A percentile compares a stretch with the other conserved stretches of the same genome.
These are phyloP conservation scores for Botrytis paeoniae DNA, from an alignment of 2,329 filamentous ascomycete genomes.

Conservation along the genomic window DNA sequence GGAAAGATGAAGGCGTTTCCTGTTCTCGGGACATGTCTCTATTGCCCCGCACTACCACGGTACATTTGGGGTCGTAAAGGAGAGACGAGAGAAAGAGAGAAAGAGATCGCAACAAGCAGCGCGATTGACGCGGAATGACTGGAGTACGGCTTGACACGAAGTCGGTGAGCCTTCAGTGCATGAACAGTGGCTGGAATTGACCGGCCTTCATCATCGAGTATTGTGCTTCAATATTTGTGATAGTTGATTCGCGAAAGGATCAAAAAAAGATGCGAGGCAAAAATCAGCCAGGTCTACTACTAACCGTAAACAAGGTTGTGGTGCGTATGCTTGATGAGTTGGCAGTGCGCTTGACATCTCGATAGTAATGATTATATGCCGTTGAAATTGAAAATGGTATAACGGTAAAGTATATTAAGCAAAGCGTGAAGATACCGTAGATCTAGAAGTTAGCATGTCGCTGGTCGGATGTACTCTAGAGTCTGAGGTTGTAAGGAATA, in stretches of 20 bases:
- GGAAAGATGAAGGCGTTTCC: slow-evolving; percentile 12
- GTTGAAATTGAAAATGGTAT: slow-evolving; percentile 41
- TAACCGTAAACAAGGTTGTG: slow-evolving; percentile 42
- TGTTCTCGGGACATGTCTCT: slow-evolving; percentile 11
- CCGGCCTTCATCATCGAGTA: slow-evolving; percentile 27
- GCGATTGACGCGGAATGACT: slow-evolving; percentile 36
- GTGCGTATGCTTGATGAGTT: slow-evolving; percentile 47
- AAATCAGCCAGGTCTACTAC: slow-evolving; percentile 30
- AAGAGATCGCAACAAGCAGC: slow-evolving; percentile 25
- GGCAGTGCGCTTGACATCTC: slow-evolving; percentile 38
- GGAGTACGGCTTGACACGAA: slow-evolving; percentile 41
- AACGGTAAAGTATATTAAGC: slow-evolving; percentile 36
- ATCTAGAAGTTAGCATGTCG: slow-evolving; percentile 16
- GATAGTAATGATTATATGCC: slow-evolving; percentile 48
- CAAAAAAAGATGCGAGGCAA: slow-evolving; percentile 33
- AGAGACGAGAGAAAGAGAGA: slow-evolving; percentile 1
- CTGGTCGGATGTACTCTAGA: not conserved
- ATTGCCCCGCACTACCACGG: slow-evolving; percentile 38
- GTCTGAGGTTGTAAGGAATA: not conserved
- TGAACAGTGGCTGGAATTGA: slow-evolving; percentile 37
- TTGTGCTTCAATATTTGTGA: slow-evolving; percentile 22
- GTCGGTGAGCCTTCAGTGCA: slow-evolving; percentile 40
- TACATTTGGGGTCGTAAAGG: slow-evolving; percentile 11
- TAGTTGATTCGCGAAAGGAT: slow-evolving; percentile 24
- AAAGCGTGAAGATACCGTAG: slow-evolving; percentile 28